Evolutionary conservation across 2,329 filamentous ascomycete species (phyloP).

Genomic region (Colletotrichum siamense): DNA sequence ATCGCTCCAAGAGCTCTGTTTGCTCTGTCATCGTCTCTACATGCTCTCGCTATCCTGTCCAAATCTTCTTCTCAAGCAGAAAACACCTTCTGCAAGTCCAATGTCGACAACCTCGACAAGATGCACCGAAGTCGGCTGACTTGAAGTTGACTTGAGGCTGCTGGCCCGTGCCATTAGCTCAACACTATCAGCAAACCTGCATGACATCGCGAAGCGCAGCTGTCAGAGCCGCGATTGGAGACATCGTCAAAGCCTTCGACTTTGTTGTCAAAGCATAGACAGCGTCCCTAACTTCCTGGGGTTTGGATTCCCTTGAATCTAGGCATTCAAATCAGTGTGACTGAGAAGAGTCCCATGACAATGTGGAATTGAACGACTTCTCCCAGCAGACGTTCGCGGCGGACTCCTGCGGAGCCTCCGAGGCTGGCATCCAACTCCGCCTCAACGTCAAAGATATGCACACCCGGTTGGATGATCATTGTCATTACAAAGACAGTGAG

Average conservation of each 20-base stretch:
- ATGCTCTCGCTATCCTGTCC: not conserved
- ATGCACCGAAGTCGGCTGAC: not conserved
- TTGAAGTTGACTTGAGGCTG: not conserved
- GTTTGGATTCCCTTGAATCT: not conserved
- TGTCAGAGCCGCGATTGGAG: not conserved
- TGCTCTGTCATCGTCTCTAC: rapidly evolving
- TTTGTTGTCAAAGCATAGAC: not conserved
- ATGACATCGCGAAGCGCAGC: not conserved
- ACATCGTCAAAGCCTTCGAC: not conserved
- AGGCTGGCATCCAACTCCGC: not conserved
- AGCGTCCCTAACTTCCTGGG: not conserved
- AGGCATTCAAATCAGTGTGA: not conserved
- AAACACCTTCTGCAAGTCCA: not conserved
- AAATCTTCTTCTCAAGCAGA: not conserved
- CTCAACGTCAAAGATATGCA: not conserved
- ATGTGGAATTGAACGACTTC: not conserved
- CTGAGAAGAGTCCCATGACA: not conserved
- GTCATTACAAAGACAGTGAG: not conserved
- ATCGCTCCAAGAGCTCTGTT: not conserved
- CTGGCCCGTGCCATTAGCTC: not conserved
- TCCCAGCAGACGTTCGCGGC: not conserved
- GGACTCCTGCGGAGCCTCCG: not conserved
- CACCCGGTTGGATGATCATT: not conserved
- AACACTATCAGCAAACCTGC: rapidly evolving
- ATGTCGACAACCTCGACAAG: not conserved